phyloP scores from a whole-genome alignment of 2,329 filamentous ascomycete species.

The Fusarium sp. region DNA sequence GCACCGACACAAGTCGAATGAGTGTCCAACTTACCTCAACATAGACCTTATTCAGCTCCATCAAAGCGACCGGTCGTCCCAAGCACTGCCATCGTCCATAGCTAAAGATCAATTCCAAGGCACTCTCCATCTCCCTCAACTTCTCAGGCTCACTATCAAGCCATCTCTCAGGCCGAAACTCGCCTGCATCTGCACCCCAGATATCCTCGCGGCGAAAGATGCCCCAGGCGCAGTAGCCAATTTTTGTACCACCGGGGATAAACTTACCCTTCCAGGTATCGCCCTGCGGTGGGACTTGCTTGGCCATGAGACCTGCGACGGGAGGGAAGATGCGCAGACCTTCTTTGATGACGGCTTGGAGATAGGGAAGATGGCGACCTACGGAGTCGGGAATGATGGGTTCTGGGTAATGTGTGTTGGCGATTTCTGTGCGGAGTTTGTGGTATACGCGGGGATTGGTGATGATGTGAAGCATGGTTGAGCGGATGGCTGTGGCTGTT shows the following conservation, averaged over 20 bases:
- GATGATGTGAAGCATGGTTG: slow-evolving; percentile 63
- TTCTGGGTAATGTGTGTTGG: slow-evolving; percentile 21
- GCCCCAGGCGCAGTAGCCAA: slow-evolving; percentile 51
- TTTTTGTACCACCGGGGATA: slow-evolving; percentile 48
- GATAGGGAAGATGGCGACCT: slow-evolving; percentile 54
- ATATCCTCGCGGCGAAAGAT: slow-evolving; percentile 49
- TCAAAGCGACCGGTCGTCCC: slow-evolving; percentile 52
- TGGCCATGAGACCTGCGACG: slow-evolving; percentile 51
- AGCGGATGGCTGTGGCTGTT: slow-evolving; percentile 65
- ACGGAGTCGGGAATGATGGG: slow-evolving; percentile 48
- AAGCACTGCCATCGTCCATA: slow-evolving; percentile 54
- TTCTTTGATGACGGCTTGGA: slow-evolving; percentile 64
- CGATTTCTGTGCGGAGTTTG: slow-evolving; percentile 53
- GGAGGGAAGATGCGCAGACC: slow-evolving; percentile 54
- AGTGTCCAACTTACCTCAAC: slow-evolving; percentile 50
- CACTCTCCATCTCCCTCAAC: slow-evolving; percentile 49
- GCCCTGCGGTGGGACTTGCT: slow-evolving; percentile 47
- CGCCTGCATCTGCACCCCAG: slow-evolving; percentile 50
- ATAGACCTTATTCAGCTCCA: slow-evolving; percentile 54
- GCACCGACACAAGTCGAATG: background rate
- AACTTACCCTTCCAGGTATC: slow-evolving; percentile 48
- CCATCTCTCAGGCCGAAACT: slow-evolving; percentile 52
- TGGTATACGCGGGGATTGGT: slow-evolving; percentile 59
- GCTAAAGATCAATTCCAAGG: slow-evolving; percentile 54
- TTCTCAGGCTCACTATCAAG: slow-evolving; percentile 50